A percentile compares a stretch with the other conserved stretches of the same genome.
Evolutionary conservation across 1,284 basidiomycete genomes (phyloP).

Genomic region (Cerrena zonata): DNA sequence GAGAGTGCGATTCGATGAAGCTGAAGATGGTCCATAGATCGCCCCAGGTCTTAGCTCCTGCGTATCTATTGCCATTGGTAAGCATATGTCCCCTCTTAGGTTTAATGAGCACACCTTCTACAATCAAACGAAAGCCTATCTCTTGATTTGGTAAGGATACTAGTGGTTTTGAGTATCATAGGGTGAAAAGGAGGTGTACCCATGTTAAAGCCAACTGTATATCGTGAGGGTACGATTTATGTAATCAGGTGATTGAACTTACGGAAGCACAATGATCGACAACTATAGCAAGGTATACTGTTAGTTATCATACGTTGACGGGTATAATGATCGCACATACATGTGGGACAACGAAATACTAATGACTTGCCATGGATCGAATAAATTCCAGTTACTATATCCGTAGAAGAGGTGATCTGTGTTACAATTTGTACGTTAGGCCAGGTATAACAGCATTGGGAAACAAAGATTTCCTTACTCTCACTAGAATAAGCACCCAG

Average conservation of each 20-base stretch:
- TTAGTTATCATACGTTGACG: background rate
- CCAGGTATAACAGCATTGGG: background rate
- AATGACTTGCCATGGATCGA: background rate
- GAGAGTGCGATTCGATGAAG: background rate
- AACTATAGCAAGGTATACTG: too few species aligned
- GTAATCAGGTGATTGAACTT: background rate
- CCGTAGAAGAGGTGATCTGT: background rate
- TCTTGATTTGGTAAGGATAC: background rate
- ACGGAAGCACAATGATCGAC: too few species aligned
- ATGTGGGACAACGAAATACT: background rate
- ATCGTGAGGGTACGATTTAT: too few species aligned
- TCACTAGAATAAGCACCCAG: too few species aligned
- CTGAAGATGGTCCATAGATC: background rate
- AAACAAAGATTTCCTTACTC: background rate
- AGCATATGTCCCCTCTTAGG: too few species aligned
- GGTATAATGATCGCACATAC: background rate
- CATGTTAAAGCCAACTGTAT: conserved; percentile 9
- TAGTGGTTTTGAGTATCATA: background rate
- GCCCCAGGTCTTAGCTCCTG: background rate
- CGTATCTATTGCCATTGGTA: background rate
- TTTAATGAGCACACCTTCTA: too few species aligned
- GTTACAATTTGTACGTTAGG: background rate
- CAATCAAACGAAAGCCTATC: background rate
- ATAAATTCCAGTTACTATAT: background rate
- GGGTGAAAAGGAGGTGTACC: background rate